Conservation (phyloP, 2,329 filamentous ascomycete species). For the Fusarium ambrosium region DNA sequence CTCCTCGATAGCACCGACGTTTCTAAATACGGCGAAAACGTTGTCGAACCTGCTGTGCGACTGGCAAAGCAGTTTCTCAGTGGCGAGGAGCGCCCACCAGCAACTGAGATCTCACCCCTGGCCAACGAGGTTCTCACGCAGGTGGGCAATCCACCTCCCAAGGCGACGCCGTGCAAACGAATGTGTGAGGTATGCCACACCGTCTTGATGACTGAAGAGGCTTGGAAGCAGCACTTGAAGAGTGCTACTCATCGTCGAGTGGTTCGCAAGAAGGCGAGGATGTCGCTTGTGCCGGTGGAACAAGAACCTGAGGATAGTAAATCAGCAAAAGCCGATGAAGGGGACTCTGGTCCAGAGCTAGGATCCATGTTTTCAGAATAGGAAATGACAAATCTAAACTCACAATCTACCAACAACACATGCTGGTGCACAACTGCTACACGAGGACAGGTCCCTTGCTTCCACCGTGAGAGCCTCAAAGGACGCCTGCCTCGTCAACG, state of each 20-base stretch:
- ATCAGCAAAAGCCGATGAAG: constrained; percentile 17
- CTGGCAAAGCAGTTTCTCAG: constrained; percentile 75
- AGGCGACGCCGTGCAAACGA: constrained; percentile 68
- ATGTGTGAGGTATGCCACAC: constrained; percentile 82
- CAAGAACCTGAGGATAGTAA: constrained; percentile 18
- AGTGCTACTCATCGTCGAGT: constrained; percentile 53
- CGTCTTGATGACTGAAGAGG: constrained; percentile 68
- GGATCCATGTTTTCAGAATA: constrained; percentile 46
- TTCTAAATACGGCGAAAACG: constrained; percentile 70
- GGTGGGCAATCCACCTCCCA: constrained; percentile 58
- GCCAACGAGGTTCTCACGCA: constrained; percentile 69
- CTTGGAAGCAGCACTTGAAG: constrained; percentile 57
- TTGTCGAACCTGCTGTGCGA: constrained; percentile 73
- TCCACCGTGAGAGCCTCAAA: no score
- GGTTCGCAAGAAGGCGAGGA: constrained; percentile 53
- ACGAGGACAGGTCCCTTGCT: no score
- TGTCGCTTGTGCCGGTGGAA: constrained; percentile 53
- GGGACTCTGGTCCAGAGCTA: constrained; percentile 47
- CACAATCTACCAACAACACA: neutral
- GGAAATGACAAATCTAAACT: constrained; percentile 2
- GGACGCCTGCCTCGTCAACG: no score
- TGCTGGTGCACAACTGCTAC: no score
- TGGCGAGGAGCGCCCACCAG: constrained; percentile 65
- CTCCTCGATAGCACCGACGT: constrained; percentile 85
- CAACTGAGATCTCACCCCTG: constrained; percentile 62